Percentiles rank a stretch among this genome's conserved stretches.
Conservation (phyloP, 352 stramenopile genomes). For the Phytophthora sojae region DNA sequence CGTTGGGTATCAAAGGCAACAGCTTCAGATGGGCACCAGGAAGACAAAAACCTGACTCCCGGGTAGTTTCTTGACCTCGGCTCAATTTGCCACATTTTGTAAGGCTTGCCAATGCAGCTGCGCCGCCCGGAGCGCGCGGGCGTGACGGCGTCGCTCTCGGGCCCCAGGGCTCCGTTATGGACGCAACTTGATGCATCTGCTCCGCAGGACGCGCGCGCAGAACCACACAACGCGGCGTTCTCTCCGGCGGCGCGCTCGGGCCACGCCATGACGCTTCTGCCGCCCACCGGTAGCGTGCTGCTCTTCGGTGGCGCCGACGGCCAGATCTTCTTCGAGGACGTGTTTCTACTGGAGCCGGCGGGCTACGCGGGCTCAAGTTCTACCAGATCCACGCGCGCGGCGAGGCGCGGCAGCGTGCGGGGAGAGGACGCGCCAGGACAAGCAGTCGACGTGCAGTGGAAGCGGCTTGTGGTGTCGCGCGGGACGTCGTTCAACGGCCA, state of each 20-base stretch:
- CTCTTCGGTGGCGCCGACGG: conserved; percentile 73
- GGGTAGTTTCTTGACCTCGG: too few relatives aligned
- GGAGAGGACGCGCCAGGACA: neutral
- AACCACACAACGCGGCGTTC: neutral
- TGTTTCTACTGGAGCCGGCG: conserved; percentile 60
- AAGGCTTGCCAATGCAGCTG: conserved; percentile 3
- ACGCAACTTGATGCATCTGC: conserved; percentile 27
- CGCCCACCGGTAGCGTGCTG: conserved; percentile 54
- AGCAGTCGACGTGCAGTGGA: conserved; percentile 48
- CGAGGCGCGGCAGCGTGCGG: conserved; percentile 9
- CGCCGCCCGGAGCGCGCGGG: conserved; percentile 1
- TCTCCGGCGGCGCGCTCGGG: conserved; percentile 53
- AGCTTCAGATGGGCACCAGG: too few relatives aligned
- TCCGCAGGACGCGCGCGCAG: neutral
- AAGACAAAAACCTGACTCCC: too few relatives aligned
- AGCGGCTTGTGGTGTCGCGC: conserved; percentile 56
- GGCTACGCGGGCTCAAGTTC: conserved; percentile 19
- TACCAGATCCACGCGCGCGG: neutral
- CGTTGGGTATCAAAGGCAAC: too few relatives aligned
- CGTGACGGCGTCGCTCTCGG: conserved; percentile 7
- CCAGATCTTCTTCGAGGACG: conserved; percentile 66
- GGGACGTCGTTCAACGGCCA: conserved; percentile 22
- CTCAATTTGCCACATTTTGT: too few relatives aligned
- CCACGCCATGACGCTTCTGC: conserved; percentile 67
- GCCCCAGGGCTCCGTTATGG: conserved; percentile 30